phyloP scores from a whole-genome alignment of 495 filamentous ascomycete species.

The Coniosporium apollinis region DNA sequence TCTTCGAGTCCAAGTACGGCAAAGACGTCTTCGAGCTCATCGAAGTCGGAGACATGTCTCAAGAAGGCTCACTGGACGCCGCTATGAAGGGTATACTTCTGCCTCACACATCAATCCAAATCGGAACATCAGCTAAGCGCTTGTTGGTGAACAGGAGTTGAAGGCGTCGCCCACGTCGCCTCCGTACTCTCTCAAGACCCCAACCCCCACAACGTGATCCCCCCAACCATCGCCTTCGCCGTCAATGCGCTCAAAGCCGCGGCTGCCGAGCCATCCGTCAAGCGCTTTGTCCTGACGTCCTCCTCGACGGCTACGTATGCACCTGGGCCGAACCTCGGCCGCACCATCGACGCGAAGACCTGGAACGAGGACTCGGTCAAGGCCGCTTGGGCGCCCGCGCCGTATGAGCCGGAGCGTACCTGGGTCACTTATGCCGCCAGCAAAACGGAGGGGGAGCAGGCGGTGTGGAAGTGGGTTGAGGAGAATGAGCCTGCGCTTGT shows the following conservation, averaged over 20 bases:
- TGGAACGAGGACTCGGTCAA: conserved; percentile 34
- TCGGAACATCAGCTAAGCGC: neutral
- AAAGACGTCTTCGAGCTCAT: conserved; percentile 11
- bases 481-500: conserved; percentile 7
- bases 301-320: conserved; percentile 27
- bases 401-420: conserved; percentile 10
- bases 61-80: conserved; percentile 6
- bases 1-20: conserved; percentile 8
- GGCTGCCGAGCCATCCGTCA: conserved; percentile 25
- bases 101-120: neutral
- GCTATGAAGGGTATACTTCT: neutral
- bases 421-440: conserved; percentile 12
- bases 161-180: neutral
- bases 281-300: conserved; percentile 36
- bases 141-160: no score
- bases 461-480: conserved; percentile 14
- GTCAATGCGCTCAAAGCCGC: conserved; percentile 29
- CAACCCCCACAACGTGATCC: neutral
- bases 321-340: conserved; percentile 15
- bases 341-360: conserved; percentile 21
- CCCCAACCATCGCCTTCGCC: conserved; percentile 18
- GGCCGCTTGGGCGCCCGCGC: conserved; percentile 27
- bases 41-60: conserved; percentile 9
- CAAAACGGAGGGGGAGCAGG: conserved; percentile 14
- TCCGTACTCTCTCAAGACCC: neutral